Conservation (phyloP, 2,329 filamentous ascomycete species). For the Sphaerulina populicola region DNA sequence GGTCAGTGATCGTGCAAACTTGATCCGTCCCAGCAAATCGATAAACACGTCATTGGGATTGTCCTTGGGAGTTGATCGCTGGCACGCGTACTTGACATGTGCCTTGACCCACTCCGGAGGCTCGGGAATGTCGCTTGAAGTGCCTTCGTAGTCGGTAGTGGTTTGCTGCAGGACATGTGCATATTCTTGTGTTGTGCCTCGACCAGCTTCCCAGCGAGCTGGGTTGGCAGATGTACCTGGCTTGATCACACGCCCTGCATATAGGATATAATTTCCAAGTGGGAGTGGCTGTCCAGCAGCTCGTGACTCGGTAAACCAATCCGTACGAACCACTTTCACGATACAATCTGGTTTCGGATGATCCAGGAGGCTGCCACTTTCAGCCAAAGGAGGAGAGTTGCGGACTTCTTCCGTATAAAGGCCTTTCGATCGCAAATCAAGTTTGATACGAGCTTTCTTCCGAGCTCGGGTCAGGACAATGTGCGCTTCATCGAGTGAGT, state of each 20-base stretch:
- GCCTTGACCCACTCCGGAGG: slow-evolving; percentile 62
- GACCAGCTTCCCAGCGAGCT: slow-evolving; percentile 27
- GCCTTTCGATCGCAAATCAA: slow-evolving; percentile 65
- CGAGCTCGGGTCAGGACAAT: slow-evolving; percentile 67
- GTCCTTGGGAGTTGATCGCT: slow-evolving; percentile 62
- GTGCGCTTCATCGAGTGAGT: slow-evolving; percentile 61
- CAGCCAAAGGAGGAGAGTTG: not conserved
- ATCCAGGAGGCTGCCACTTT: not conserved
- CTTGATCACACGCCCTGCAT: slow-evolving; percentile 41
- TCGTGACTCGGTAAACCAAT: slow-evolving; percentile 48
- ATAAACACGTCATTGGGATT: slow-evolving; percentile 71
- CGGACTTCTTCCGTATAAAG: slow-evolving; percentile 43
- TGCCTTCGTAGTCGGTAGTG: slow-evolving; percentile 60
- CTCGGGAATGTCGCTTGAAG: slow-evolving; percentile 48
- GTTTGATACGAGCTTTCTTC: slow-evolving; percentile 60
- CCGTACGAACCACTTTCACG: slow-evolving; percentile 45
- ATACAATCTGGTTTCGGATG: slow-evolving; percentile 22
- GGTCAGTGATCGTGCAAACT: slow-evolving; percentile 59
- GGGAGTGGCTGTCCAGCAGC: slow-evolving; percentile 39
- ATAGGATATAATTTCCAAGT: slow-evolving; percentile 45
- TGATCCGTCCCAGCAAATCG: slow-evolving; percentile 63
- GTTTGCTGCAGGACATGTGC: slow-evolving; percentile 56
- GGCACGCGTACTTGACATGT: slow-evolving; percentile 64
- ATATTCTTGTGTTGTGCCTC: slow-evolving; percentile 26
- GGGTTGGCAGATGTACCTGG: slow-evolving; percentile 26